Conservation (phyloP, 2,329 filamentous ascomycete genomes). For the Fusarium miscanthi region DNA sequence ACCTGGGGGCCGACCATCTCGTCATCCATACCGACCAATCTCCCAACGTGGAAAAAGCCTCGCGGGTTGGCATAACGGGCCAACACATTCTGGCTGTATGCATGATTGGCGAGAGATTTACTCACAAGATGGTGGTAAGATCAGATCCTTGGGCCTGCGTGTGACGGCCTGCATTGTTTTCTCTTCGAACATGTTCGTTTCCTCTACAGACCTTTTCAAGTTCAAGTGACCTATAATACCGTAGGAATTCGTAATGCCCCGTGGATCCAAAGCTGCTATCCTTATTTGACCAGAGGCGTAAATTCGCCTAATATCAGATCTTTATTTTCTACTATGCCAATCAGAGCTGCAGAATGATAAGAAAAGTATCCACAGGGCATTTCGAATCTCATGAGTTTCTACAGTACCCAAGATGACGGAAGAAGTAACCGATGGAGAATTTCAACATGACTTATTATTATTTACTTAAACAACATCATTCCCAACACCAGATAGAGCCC, state of each 20-base stretch:
- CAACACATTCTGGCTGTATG: not conserved
- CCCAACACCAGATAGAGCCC: not conserved
- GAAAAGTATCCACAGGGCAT: too few species aligned
- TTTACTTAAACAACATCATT: not conserved
- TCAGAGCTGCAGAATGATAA: too few species aligned
- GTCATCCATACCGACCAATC: not conserved
- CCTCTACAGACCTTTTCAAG: not conserved
- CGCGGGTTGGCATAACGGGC: constrained; percentile 8
- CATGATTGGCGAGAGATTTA: constrained; percentile 29
- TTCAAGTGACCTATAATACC: not conserved
- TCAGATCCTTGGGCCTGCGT: not conserved
- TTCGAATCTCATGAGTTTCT: too few species aligned
- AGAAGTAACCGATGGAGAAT: too few species aligned
- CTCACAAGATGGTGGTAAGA: constrained; percentile 10
- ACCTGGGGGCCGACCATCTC: not conserved
- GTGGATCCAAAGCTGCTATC: too few species aligned
- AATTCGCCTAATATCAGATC: too few species aligned
- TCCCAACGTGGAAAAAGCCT: constrained; percentile 14
- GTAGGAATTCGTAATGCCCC: too few species aligned
- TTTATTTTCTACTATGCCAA: too few species aligned
- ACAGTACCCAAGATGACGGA: too few species aligned
- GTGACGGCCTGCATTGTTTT: constrained; percentile 9
- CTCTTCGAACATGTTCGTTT: constrained; percentile 15
- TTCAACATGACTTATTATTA: too few species aligned
- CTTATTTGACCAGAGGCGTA: too few species aligned